Evolutionary conservation across 352 stramenopile species (phyloP).

Genomic region (Elongisporangium undulatum): DNA sequence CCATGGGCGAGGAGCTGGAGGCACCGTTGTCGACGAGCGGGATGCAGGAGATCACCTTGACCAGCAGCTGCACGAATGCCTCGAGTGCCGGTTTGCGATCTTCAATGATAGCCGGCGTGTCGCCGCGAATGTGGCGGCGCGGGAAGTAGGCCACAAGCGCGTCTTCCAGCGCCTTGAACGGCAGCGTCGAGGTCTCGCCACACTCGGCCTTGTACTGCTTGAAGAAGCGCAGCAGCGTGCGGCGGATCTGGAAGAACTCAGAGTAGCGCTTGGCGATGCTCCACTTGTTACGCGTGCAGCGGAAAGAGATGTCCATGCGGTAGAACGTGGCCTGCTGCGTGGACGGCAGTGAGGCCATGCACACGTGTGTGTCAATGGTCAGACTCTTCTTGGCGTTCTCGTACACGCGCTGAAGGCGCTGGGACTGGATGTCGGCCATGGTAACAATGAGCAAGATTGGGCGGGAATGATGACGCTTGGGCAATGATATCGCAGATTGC

Average conservation of each 20-base stretch:
- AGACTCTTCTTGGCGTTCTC: constrained; percentile 78
- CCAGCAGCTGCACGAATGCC: constrained; percentile 74
- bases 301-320: constrained; percentile 86
- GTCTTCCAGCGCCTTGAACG: constrained; percentile 46
- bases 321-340: constrained; percentile 66
- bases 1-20: background rate
- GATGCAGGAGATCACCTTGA: constrained; percentile 80
- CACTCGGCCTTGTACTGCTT: constrained; percentile 55
- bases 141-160: constrained; percentile 55
- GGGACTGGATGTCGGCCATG: constrained; percentile 60
- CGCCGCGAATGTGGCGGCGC: constrained; percentile 61
- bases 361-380: constrained; percentile 79
- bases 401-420: constrained; percentile 65
- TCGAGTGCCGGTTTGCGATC: constrained; percentile 63
- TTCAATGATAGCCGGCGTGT: constrained; percentile 74
- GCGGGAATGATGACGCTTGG: background rate
- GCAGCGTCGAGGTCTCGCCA: constrained; percentile 14
- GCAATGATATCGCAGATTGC: background rate
- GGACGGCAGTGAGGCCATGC: constrained; percentile 16
- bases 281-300: constrained; percentile 82
- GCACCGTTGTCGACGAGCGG: constrained; percentile 19
- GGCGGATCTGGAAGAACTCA: constrained; percentile 73
- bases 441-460: background rate
- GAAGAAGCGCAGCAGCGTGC: constrained; percentile 55
- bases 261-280: constrained; percentile 85